Evolutionary conservation across 306 rosid genomes (phyloP), one percentile per base, ranked within the genome.

Genomic region (Lathyrus sativus): DNA sequence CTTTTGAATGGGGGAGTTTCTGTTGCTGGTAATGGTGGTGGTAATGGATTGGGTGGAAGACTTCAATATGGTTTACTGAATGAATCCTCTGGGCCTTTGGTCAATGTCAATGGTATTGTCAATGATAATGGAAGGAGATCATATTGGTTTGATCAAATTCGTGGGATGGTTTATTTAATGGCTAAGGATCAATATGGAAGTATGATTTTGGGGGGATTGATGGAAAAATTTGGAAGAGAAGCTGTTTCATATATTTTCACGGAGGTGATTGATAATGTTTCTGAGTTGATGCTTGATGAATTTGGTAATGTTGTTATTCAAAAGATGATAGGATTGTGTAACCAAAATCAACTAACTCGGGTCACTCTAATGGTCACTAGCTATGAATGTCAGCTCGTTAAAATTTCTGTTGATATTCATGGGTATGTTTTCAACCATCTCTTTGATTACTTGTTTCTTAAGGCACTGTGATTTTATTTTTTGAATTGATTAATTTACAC

Each of bases 221-320:
- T 89, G 75, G 75, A 65, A 18, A 58, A 5, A 28, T 37, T 73
- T 11, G 79, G 63, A 1, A 9, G 31, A 0, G 70, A 74, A 28
- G 73, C 71, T 13, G 37, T 79, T 18, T 69, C 66, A 12, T 7
- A 42, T 5, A 56, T 85, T 3, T 80, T 82, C 59, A 2, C 3
- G 0, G 89, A 84, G 80, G 58, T 87, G 63, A 65, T 84, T 0
- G 64, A 65, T 12, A 49, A 82, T 38, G 68, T 84, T 8, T 13
- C 28, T 15, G 72, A 70, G 37, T 68, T 90, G 65, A 80, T 84
- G 84, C 2, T 76, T 12, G 78, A 87, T 44, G 80, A 81, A 2
- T 75, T 44, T 41, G 96, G 91, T 11, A 85, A 77, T 31, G 73
- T 82, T 35, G 89, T 87, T n/a, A 53, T 84, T 62, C 88, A 84